Base-by-base conservation (phyloP, 768 basidiomycete species). In the Tylopilus plumbeoviolaceoides region DNA sequence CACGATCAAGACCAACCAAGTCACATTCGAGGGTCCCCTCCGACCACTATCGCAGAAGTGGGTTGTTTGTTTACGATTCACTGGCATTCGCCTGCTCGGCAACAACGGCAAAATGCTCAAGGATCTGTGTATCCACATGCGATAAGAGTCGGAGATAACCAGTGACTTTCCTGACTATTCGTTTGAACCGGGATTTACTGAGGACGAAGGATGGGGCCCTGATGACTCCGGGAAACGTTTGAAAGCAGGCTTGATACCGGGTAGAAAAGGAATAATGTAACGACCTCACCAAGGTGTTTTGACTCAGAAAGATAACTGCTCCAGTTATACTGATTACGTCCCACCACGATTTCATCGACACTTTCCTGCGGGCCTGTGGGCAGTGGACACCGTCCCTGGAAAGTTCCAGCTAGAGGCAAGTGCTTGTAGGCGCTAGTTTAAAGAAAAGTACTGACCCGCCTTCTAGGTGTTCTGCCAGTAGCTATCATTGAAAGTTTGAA, bases 251-350 rank as follows among this genome's bases (percentile, higher is more conserved):
- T 81, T 17, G 71, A 73, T 10, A 59, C 43, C 18, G n/a, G n/a
- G n/a, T n/a, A n/a, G 74, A 79, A 38, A 44, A 59, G 25, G 64
- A 72, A 5, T 73, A 74, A 12, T 81, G 86, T 85, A 61, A n/a
- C 2, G 2, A 41, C 51, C 44, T 45, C 15, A 10, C n/a, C 6
- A 7, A 8, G 20, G 15, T 14, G 11, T 28, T 20, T 41, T 36
- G 27, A 5, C 23, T n/a, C 31, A 41, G 9, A 41, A 8, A 12
- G 41, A 38, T 47, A 33, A 53, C 14, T 31, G 10, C 33, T 46
- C 23, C 39, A 89, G 87, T 79, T 57, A 77, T 88, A 17, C 83
- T 84, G 5, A 77, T 88, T 53, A 85, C 85, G 1, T 78, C 81
- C 1, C 88, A 90, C 61, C 75, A 79, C 17, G 84, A 80, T 1